Percentiles rank a stretch among this genome's conserved stretches.
Conservation (phyloP, 768 basidiomycete species). For the Pulveroboletus sp. region DNA sequence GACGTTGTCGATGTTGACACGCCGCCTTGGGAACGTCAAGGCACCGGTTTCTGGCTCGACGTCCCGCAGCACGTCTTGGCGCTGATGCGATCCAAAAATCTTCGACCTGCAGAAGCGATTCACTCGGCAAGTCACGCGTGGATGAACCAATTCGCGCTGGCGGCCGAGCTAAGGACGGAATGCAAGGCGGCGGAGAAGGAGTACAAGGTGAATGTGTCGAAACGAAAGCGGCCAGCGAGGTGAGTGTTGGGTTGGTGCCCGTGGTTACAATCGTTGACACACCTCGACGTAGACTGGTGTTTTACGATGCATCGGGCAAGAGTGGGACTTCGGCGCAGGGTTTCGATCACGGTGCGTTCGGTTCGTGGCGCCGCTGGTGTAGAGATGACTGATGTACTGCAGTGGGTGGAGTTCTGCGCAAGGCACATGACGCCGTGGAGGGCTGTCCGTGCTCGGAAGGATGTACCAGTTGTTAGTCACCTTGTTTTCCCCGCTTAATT, state of each 20-base stretch:
- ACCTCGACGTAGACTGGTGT: conserved; percentile 54
- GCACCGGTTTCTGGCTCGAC: conserved; percentile 79
- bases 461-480: conserved; percentile 61
- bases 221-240: conserved; percentile 61
- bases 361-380: neutral
- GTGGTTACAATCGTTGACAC: neutral
- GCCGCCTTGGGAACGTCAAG: conserved; percentile 69
- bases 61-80: conserved; percentile 52
- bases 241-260: neutral
- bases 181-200: conserved; percentile 81
- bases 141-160: conserved; percentile 69
- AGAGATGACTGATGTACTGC: conserved; percentile 6
- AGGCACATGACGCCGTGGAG: conserved; percentile 55
- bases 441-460: conserved; percentile 66
- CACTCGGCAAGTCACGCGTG: conserved; percentile 85
- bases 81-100: conserved; percentile 48
- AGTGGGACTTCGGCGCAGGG: conserved; percentile 73
- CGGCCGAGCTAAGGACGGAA: conserved; percentile 71
- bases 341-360: conserved; percentile 69
- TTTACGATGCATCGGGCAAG: conserved; percentile 71
- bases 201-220: conserved; percentile 47
- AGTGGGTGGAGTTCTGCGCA: conserved; percentile 55
- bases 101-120: conserved; percentile 74
- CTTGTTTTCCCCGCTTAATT: neutral
- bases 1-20: conserved; percentile 77